Evolutionary conservation across 495 filamentous ascomycete species (phyloP).

Genomic region (Penicillium simplicissimum): DNA sequence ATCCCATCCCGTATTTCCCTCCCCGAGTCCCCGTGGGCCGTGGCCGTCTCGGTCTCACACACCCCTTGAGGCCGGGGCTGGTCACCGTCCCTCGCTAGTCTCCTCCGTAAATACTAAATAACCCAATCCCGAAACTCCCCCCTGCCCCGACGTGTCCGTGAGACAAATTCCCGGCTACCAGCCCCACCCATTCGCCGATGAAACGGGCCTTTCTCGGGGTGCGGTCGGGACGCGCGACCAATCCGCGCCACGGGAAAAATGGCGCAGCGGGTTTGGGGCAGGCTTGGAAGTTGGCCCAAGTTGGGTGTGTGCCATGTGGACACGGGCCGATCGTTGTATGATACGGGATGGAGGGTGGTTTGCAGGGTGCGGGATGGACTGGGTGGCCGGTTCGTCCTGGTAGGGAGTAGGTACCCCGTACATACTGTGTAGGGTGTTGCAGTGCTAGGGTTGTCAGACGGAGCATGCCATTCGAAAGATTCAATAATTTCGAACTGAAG

Average conservation of each 20-base stretch:
- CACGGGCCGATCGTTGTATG: constrained; percentile 1
- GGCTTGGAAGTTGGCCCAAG: constrained; percentile 8
- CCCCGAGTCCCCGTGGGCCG: background rate
- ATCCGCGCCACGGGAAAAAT: constrained; percentile 26
- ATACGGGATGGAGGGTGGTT: background rate
- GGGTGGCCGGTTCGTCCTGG: no score
- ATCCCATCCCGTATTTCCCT: background rate
- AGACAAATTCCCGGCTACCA: background rate
- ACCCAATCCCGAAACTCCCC: background rate
- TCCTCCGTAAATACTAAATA: background rate
- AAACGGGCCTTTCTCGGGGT: constrained; percentile 17
- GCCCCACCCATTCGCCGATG: constrained; percentile 17
- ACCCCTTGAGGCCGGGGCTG: no score
- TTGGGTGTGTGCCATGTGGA: no score
- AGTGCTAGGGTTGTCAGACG: no score
- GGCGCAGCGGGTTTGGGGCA: constrained; percentile 16
- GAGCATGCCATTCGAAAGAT: no score
- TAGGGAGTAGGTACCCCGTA: no score
- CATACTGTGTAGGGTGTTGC: no score
- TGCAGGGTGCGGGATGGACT: background rate
- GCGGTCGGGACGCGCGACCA: constrained; percentile 20
- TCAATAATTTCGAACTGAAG: no score
- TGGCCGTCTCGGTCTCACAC: no score
- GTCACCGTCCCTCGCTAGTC: background rate
- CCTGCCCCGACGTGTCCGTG: no score